A percentile compares a stretch with the other conserved stretches of the same genome.
These are phyloP conservation scores for Yamadazyma diddensiae DNA, from an alignment of 1,139 yeast genomes.

Conservation along the genomic window DNA sequence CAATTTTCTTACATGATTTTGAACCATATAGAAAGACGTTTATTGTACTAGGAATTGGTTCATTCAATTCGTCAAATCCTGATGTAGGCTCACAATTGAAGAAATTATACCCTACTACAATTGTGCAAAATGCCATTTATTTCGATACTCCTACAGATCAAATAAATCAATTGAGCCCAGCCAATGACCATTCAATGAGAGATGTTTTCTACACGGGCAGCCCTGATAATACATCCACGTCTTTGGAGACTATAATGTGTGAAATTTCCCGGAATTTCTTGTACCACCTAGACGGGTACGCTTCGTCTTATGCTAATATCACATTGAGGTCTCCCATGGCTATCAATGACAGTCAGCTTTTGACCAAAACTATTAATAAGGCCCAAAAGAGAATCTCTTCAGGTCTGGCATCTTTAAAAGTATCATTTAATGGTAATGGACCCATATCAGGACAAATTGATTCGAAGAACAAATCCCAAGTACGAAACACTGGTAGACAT, in stretches of 20 bases:
- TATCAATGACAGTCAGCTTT: constrained; percentile 48
- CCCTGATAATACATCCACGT: constrained; percentile 14
- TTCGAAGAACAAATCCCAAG: constrained; percentile 23
- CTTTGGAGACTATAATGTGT: constrained; percentile 69
- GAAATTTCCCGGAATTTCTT: constrained; percentile 67
- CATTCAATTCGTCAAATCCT: constrained; percentile 22
- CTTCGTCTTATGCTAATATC: constrained; percentile 66
- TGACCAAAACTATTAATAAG: constrained; percentile 51
- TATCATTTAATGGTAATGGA: constrained; percentile 21
- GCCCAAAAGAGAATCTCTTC: constrained; percentile 44
- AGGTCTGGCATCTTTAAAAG: constrained; percentile 37
- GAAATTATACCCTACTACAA: constrained; percentile 50
- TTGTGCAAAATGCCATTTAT: constrained; percentile 60
- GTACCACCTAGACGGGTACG: constrained; percentile 61
- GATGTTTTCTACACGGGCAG: constrained; percentile 18
- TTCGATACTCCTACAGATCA: constrained; percentile 49
- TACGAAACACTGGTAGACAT: constrained; percentile 60
- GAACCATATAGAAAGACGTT: constrained; percentile 84
- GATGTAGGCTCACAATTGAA: constrained; percentile 18
- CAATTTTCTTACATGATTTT: constrained; percentile 71
- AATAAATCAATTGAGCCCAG: constrained; percentile 14
- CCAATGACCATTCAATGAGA: constrained; percentile 21
- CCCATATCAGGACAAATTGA: constrained; percentile 6
- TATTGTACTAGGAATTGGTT: constrained; percentile 62
- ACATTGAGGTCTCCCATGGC: constrained; percentile 75